Evolutionary conservation across 805 yeast species (phyloP), one percentile per base, ranked within the genome.

Genomic region (Pichia phayaonensis): DNA sequence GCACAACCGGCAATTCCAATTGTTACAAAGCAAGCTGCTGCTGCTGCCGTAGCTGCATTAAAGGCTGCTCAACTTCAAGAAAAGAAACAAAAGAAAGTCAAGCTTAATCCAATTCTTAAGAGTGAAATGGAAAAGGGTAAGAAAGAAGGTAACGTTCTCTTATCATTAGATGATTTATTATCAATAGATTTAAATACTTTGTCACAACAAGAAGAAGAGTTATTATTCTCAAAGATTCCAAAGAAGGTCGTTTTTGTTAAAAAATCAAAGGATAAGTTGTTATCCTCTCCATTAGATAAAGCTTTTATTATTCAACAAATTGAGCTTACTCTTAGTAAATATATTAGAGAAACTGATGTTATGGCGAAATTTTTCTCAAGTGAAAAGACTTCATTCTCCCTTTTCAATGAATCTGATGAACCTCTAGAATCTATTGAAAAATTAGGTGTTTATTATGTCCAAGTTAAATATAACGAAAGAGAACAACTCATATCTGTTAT

Each of bases 1-100:
- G 60, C 69, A 29, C 43, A 56, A 49, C 69, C 71, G 22, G 55
- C 52, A 18, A 67, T 69, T 42, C 67, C 68, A 1, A 68, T 69
- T 26, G 68, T 65, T 13, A 53, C 58, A 11, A 51, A 54, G 20
- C 38, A 34, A n/a, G 38, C 38, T 34, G 54, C 54, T 4, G 47
- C 53, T 11, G 51, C 53, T 29, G 54, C 52, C 4, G 40, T 45
- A 18, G 55, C 50, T 16, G 52, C 53, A 22, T 21, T 50, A n/a
- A 51, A 48, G n/a, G 55, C 53, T 23, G 48, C 44, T 21, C 49
- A 47, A 26, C 41, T 11, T 12, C 44, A 49, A 23, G 26, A 39
- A 21, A 47, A 53, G 34, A 48, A 45, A 49, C 50, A 45, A 20
- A 49, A 46, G 40, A 24, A 43, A 36, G 50, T 42, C 12, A 55